A percentile compares a stretch with the other conserved stretches of the same genome.
Conservation (phyloP, 2,329 filamentous ascomycete species). For the Emericellopsis cladophorae region DNA sequence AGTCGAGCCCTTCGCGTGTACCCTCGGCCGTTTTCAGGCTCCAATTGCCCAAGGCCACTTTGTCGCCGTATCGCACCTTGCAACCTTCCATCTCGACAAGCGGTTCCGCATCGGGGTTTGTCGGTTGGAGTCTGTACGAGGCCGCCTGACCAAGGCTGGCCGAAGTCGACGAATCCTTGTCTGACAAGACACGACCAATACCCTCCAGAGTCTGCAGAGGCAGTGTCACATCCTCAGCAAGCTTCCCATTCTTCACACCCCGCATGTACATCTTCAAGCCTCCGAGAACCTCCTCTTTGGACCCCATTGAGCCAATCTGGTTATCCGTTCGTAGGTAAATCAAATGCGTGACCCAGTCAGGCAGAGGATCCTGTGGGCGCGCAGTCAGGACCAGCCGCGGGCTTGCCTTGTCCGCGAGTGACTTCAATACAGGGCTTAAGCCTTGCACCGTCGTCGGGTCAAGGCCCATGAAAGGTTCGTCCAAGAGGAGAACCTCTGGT, state of each 20-base stretch:
- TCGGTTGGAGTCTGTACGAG: slow-evolving; percentile 8
- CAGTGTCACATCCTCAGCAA: slow-evolving; percentile 32
- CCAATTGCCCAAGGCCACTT: slow-evolving; percentile 74
- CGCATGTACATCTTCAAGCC: slow-evolving; percentile 34
- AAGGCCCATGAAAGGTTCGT: slow-evolving; percentile 93
- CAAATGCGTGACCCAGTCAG: slow-evolving; percentile 82
- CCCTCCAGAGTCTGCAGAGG: slow-evolving; percentile 34
- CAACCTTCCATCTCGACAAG: slow-evolving; percentile 83
- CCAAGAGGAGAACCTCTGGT: slow-evolving; percentile 73
- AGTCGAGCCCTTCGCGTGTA: slow-evolving; percentile 53
- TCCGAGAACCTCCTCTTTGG: slow-evolving; percentile 48
- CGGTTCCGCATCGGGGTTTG: slow-evolving; percentile 40
- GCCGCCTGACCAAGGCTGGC: slow-evolving; percentile 1
- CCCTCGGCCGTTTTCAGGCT: slow-evolving; percentile 40
- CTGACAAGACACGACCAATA: slow-evolving; percentile 30
- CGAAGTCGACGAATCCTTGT: slow-evolving; percentile 7
- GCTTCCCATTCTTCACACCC: slow-evolving; percentile 28
- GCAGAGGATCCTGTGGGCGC: slow-evolving; percentile 75
- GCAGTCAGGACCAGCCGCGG: slow-evolving; percentile 68
- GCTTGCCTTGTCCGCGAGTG: slow-evolving; percentile 50
- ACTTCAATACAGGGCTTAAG: slow-evolving; percentile 58
- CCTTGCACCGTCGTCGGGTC: slow-evolving; percentile 70
- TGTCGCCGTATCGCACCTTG: slow-evolving; percentile 66
- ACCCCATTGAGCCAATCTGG: slow-evolving; percentile 51
- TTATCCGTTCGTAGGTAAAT: slow-evolving; percentile 58